Evolutionary conservation across 2,329 filamentous ascomycete genomes (phyloP), one percentile per base, ranked within the genome.

Genomic region (Xylaria sp.): DNA sequence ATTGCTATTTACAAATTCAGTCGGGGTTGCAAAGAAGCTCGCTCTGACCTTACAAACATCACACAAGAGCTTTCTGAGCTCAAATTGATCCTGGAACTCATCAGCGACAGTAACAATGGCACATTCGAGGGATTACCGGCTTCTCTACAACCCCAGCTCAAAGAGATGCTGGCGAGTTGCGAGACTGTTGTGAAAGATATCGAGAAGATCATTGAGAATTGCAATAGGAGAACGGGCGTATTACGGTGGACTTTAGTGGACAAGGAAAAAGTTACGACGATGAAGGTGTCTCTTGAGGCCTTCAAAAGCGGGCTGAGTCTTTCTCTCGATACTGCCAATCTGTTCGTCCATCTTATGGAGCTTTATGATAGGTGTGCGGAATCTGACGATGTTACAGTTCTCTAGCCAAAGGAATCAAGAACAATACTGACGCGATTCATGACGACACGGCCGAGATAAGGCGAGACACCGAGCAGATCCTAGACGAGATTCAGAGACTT

Each of bases 21-120:
- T 37, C 55, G 55, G 20, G 55, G 39, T 25, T 65, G 63, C 55
- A 65, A 37, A 18, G 63, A 54, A 15, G 55, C 55, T 54, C 55
- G 63, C 1, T 3, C 23, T 10, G 63, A 59, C 52, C 63, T 60
- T 5, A 12, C 48, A 12, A 8, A 15, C 15, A 39, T 60, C 37
- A 37, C 37, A 7, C 13, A 44, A 46, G 18, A 65, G 39, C 8
- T 61, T 15, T 55, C 57, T 7, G 39, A 61, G 9, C 50, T 66
- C 9, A 61, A 50, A 2, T n/a, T 39, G 28, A 48, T 66, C 37
- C 64, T 61, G 10, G 50, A 61, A 7, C 56, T 66, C 13, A 66
- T 66, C 13, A 61, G 25, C 12, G 64, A 66, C 12, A 48, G 46
- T 20, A 61, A 23, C 4, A 32, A 32, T 41, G 41, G 20, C 3